Percentiles rank a stretch among this genome's conserved stretches.
phyloP scores from a whole-genome alignment of 306 rosid genomes.

The Cucurbita pepo region DNA sequence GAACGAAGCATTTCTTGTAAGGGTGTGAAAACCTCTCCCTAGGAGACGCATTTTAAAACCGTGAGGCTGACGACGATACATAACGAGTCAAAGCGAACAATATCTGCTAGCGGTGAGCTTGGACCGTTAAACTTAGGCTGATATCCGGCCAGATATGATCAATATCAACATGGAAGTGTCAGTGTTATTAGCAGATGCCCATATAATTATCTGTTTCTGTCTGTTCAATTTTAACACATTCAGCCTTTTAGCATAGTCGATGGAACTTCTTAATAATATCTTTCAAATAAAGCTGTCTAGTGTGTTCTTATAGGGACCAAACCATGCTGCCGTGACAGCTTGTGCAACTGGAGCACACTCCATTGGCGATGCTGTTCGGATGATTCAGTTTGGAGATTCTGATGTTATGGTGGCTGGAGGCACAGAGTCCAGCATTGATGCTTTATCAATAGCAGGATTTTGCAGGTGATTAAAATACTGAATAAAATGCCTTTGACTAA shows the following conservation, averaged over 20 bases:
- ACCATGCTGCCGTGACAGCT: slow-evolving; percentile 90
- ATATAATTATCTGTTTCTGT: background rate
- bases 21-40: no score
- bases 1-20: no score
- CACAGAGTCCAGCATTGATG: slow-evolving; percentile 93
- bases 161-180: background rate
- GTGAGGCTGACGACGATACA: no score
- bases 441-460: slow-evolving; percentile 81
- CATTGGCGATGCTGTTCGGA: slow-evolving; percentile 85
- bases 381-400: slow-evolving; percentile 94
- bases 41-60: no score
- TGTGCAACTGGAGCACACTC: slow-evolving; percentile 96
- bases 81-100: no score
- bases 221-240: background rate
- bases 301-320: slow-evolving; percentile 51
- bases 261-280: background rate
- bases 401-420: slow-evolving; percentile 99
- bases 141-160: background rate
- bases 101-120: no score
- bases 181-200: background rate
- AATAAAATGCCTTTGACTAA: background rate
- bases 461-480: slow-evolving; percentile 33
- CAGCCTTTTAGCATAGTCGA: background rate
- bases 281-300: background rate
- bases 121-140: background rate